A percentile compares a stretch with the other conserved stretches of the same genome.
phyloP scores from a whole-genome alignment of 805 yeast species.

The Tetrapisispora arboricola region DNA sequence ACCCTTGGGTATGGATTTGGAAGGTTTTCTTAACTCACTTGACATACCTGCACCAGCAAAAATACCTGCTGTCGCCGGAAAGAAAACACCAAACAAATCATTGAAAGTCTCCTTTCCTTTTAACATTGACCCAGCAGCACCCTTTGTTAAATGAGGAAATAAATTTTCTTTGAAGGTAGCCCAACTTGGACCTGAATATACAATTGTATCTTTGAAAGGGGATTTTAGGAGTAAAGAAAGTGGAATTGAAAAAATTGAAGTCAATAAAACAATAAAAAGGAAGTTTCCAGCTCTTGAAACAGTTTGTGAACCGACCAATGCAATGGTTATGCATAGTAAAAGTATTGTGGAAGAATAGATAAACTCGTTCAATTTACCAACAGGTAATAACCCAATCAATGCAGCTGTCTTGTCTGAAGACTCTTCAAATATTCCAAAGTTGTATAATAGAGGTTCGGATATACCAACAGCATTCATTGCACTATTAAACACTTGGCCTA shows the following conservation, averaged over 20 bases:
- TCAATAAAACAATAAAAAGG: slow-evolving; percentile 52
- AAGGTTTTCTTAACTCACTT: slow-evolving; percentile 80
- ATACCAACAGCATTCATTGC: slow-evolving; percentile 94
- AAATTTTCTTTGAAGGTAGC: slow-evolving; percentile 54
- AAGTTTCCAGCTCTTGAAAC: slow-evolving; percentile 78
- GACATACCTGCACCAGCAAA: slow-evolving; percentile 99
- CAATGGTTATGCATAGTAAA: slow-evolving; percentile 60
- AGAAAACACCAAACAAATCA: slow-evolving; percentile 86
- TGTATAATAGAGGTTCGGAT: slow-evolving; percentile 77
- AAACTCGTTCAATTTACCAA: slow-evolving; percentile 58
- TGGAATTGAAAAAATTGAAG: slow-evolving; percentile 76
- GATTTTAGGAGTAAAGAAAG: slow-evolving; percentile 55
- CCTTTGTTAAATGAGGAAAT: slow-evolving; percentile 70
- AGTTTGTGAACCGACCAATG: slow-evolving; percentile 68
- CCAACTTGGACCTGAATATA: slow-evolving; percentile 71
- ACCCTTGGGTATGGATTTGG: slow-evolving; percentile 87
- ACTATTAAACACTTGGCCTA: slow-evolving; percentile 88
- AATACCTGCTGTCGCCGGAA: slow-evolving; percentile 97
- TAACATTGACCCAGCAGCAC: slow-evolving; percentile 83
- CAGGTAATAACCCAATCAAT: slow-evolving; percentile 50
- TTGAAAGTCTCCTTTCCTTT: slow-evolving; percentile 60
- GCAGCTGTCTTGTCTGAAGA: slow-evolving; percentile 39
- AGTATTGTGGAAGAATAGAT: slow-evolving; percentile 62
- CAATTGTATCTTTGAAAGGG: slow-evolving; percentile 45
- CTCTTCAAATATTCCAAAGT: slow-evolving; percentile 46